Percentiles rank a stretch among this genome's conserved stretches.
phyloP scores from a whole-genome alignment of 2,329 filamentous ascomycete species.

The Cladorrhinum sp. region DNA sequence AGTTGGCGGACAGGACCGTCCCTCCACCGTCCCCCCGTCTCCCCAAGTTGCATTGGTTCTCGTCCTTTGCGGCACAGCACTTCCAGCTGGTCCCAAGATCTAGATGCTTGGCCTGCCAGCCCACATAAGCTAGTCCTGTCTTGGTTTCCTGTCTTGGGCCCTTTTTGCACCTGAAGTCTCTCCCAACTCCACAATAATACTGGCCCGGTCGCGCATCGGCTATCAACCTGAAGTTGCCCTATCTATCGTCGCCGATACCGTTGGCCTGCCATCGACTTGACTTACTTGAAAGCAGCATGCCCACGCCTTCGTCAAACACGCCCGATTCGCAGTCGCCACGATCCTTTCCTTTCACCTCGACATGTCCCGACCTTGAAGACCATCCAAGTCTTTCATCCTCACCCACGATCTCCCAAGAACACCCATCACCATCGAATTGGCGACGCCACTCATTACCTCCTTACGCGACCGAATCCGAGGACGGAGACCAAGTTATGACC shows the following conservation, averaged over 20 bases:
- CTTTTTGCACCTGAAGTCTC: background rate
- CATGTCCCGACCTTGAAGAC: conserved; percentile 29
- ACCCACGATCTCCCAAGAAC: background rate
- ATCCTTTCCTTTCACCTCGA: conserved; percentile 27
- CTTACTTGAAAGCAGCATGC: conserved; percentile 35
- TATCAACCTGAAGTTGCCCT: background rate
- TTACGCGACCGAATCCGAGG: conserved; percentile 11
- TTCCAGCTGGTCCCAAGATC: conserved; percentile 2
- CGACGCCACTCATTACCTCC: conserved; percentile 17
- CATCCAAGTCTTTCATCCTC: conserved; percentile 17
- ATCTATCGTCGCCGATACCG: conserved; percentile 1
- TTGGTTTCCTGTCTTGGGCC: background rate
- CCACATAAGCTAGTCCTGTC: conserved; percentile 1
- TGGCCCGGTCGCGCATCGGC: conserved; percentile 9
- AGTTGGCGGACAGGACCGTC: background rate
- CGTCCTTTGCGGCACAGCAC: background rate
- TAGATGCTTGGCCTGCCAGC: conserved; percentile 5
- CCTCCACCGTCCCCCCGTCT: background rate
- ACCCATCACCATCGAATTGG: conserved; percentile 27
- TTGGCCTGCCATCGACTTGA: background rate
- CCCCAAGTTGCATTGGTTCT: background rate
- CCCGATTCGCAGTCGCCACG: conserved; percentile 38
- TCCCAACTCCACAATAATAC: conserved; percentile 9
- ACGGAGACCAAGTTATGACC: conserved; percentile 3
- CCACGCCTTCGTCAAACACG: conserved; percentile 45